Evolutionary conservation across 1,284 basidiomycete species (phyloP).

Genomic region (Cutaneotrichosporon cavernicola): DNA sequence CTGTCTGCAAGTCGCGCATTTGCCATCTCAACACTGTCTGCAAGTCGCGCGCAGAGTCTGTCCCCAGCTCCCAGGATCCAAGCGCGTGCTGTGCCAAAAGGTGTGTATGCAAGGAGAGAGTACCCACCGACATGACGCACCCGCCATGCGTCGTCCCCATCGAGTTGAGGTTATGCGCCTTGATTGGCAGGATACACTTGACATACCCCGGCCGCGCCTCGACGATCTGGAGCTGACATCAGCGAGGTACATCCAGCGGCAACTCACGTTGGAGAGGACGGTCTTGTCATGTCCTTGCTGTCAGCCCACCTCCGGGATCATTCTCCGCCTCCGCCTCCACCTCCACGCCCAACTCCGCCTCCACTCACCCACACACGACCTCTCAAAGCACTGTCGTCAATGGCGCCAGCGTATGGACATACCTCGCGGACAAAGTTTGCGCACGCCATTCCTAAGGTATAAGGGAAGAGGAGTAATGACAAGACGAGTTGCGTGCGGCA

Average conservation of each 20-base stretch:
- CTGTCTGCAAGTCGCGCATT: too few relatives aligned
- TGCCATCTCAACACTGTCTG: too few relatives aligned
- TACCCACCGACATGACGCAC: slow-evolving; percentile 20
- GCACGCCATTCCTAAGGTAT: slow-evolving; percentile 16
- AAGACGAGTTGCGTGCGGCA: not conserved
- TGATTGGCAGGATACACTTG: slow-evolving; percentile 7
- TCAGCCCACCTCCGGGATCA: not conserved
- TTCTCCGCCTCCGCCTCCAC: too few relatives aligned
- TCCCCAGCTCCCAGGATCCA: too few relatives aligned
- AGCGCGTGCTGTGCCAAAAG: too few relatives aligned
- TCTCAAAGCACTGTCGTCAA: slow-evolving; percentile 6
- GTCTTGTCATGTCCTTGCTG: slow-evolving; percentile 16
- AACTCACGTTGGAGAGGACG: slow-evolving; percentile 11
- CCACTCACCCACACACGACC: slow-evolving; percentile 1
- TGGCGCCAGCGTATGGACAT: not conserved
- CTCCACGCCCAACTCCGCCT: too few relatives aligned
- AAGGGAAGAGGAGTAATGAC: not conserved
- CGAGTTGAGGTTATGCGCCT: slow-evolving; percentile 19
- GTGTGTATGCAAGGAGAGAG: too few relatives aligned
- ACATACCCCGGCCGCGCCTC: slow-evolving; percentile 22
- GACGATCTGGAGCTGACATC: slow-evolving; percentile 19
- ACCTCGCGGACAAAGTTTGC: slow-evolving; percentile 20
- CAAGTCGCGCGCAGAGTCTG: too few relatives aligned
- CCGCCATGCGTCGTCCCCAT: slow-evolving; percentile 22
- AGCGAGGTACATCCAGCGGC: not conserved